Percentiles rank a stretch among this genome's conserved stretches.
Evolutionary conservation across 208 protist genomes (phyloP).

Genomic region (Blechomonas ayalai): DNA sequence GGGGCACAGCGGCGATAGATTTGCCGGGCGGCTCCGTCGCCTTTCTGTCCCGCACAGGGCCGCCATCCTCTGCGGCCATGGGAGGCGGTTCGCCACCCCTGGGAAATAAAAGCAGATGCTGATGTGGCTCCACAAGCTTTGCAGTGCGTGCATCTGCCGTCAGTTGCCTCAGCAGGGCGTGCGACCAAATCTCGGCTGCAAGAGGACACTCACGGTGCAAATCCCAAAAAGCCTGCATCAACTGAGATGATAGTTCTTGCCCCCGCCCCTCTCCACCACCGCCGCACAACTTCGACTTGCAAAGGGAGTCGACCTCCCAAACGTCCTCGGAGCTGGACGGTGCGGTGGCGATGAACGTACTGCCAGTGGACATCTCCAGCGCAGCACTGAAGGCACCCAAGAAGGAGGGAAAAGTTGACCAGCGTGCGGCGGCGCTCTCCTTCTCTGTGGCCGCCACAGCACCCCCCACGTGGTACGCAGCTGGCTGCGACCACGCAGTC

Average conservation of each 20-base stretch:
- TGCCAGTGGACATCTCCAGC: constrained; percentile 6
- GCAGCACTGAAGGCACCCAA: constrained; percentile 12
- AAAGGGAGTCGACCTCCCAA: too few species aligned
- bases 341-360: too few species aligned
- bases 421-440: neutral
- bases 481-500: too few species aligned
- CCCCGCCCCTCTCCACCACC: constrained; percentile 3
- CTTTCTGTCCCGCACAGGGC: neutral
- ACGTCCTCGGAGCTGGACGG: too few species aligned
- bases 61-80: neutral
- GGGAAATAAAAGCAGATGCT: too few species aligned
- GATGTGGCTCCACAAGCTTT: constrained; percentile 8
- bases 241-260: constrained; percentile 3
- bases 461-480: too few species aligned
- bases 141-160: constrained; percentile 11
- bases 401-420: constrained; percentile 5
- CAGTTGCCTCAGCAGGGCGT: constrained; percentile 20
- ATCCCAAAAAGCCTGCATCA: constrained; percentile 35
- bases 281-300: too few species aligned
- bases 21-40: neutral
- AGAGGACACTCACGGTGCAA: constrained; percentile 19
- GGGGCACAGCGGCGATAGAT: too few species aligned
- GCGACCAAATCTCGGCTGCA: constrained; percentile 21
- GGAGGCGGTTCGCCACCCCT: neutral
- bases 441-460: too few species aligned